phyloP scores from a whole-genome alignment of 768 basidiomycete genomes.

The Auriscalpium vulgare region DNA sequence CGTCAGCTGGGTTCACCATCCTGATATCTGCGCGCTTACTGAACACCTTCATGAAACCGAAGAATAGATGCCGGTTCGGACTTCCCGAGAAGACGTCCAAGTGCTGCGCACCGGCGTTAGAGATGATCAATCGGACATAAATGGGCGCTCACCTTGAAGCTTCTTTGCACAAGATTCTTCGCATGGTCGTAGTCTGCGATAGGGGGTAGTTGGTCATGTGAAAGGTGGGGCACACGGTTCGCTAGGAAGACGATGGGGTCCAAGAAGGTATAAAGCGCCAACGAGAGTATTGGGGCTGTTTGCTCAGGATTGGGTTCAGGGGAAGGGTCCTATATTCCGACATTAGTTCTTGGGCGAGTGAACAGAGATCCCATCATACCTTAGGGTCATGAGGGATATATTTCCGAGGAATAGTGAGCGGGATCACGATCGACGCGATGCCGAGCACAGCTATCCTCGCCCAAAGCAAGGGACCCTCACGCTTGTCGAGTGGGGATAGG shows the following conservation, averaged over 20 bases:
- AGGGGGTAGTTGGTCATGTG: constrained; percentile 35
- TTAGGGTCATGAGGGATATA: background rate
- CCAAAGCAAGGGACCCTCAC: background rate
- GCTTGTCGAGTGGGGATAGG: background rate
- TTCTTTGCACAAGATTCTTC: constrained; percentile 20
- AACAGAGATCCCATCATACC: background rate
- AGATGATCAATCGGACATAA: constrained; percentile 16
- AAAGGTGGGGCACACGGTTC: constrained; percentile 35
- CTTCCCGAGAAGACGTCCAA: constrained; percentile 17
- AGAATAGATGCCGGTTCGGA: constrained; percentile 18
- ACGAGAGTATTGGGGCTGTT: constrained; percentile 23
- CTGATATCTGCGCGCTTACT: constrained; percentile 2
- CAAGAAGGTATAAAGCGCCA: constrained; percentile 41
- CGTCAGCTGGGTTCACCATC: background rate
- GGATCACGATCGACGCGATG: background rate
- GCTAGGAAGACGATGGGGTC: constrained; percentile 41
- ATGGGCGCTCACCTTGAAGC: constrained; percentile 22
- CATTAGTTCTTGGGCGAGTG: background rate
- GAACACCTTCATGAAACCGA: constrained; percentile 18
- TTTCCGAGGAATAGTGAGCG: background rate
- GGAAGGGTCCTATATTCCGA: constrained; percentile 16
- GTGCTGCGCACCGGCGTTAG: constrained; percentile 14
- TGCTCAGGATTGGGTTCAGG: constrained; percentile 22
- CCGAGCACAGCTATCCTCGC: background rate
- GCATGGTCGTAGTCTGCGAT: constrained; percentile 40